Base-by-base conservation (phyloP, 2,329 filamentous ascomycete genomes). In the Sporothrix dimorphospora region DNA sequence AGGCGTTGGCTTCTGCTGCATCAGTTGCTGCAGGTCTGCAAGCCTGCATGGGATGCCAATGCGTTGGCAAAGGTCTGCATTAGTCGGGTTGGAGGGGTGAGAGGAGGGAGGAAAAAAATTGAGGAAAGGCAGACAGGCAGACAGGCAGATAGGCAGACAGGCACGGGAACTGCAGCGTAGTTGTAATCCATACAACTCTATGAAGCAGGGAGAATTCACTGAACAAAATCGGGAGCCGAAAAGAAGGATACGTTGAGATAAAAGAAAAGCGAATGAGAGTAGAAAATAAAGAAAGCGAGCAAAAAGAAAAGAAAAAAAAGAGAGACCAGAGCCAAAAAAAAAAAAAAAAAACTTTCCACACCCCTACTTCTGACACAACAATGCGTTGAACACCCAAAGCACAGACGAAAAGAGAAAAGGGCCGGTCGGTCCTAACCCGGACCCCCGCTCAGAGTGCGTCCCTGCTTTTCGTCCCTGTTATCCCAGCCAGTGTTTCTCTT, bases 311-410 rank as follows among this genome's bases (percentile, higher is more conserved):
- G 38, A 11, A 38, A 47, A 21, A 34, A n/a, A 51, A 24, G 24
- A 19, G 19, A 34, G 24, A 38, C 9, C 30, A 34, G 6, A 34
- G 6, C 30, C 3, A 34, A 34, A 34, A 40, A 16, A 40, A 27
- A 65, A 19, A 51, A 67, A n/a, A 2, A n/a, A 51, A 49, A 30
- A n/a, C 57, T 49, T 11, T 30, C 27, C 16, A 21, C 30, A 53
- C n/a, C 65, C 65, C 47, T 38, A 16, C 49, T 49, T 69, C 66
- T 69, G 66, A 57, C 66, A 49, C 49, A 69, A 57, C 66, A 42
- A 16, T 27, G 49, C 66, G 21, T 69, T 27, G 21, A 53, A 8
- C 14, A n/a, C 19, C 16, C 3, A 1, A 9, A 40, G 2, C 21
- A 19, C 21, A 65, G 16, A 65, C 38, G 6, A 21, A 65, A 65